Base-by-base conservation (phyloP, 352 stramenopile species). In the Phytopythium cucurbitacearum region DNA sequence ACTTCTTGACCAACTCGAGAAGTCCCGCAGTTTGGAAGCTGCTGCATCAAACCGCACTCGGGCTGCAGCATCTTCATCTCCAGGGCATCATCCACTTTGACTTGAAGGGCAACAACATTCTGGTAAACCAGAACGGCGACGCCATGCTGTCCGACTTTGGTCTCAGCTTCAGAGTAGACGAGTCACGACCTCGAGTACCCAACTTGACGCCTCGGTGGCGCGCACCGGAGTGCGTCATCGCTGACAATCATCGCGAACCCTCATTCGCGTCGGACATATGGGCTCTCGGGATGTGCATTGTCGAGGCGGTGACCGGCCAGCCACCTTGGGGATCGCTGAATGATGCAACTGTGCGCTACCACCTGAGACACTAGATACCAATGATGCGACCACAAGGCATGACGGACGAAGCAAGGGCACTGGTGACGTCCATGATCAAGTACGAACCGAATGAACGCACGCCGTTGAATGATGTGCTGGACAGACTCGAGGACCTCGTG, bases 271-370 rank as follows among this genome's bases (percentile, higher is more conserved):
- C 62, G 1, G 62, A 70, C 35, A 63, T 70, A 51, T 76, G 65
- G 45, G 57, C 67, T 5, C 65, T 76, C 34, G 67, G 56, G 7
- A 69, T 76, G 63, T 72, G 63, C 36, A 67, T 76, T 49, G 50
- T 70, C 9, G 59, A 76, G 45, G 51, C 63, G 2, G 60, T 72
- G 42, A 74, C 53, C 1, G 56, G 53, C 4, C 44, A 58, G 3
- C 53, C 44, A 13, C 67, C 64, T 5, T 73, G 64, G 67, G 41
- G 47, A 28, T 28, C 21, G 21, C 21, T 28, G 21, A 28, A 28
- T 28, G 21, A 28, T 28, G 2, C 21, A 28, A 2, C 21, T 28
- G 21, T 28, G 21, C 21, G 21, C 21, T 28, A 28, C 21, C 21
- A 28, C 21, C 21, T 28, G 21, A 28, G 21, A 28, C 21, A 28